These are phyloP conservation scores for Solanum bulbocastanum DNA, from an alignment of 257 asterid genomes.

Conservation along the genomic window DNA sequence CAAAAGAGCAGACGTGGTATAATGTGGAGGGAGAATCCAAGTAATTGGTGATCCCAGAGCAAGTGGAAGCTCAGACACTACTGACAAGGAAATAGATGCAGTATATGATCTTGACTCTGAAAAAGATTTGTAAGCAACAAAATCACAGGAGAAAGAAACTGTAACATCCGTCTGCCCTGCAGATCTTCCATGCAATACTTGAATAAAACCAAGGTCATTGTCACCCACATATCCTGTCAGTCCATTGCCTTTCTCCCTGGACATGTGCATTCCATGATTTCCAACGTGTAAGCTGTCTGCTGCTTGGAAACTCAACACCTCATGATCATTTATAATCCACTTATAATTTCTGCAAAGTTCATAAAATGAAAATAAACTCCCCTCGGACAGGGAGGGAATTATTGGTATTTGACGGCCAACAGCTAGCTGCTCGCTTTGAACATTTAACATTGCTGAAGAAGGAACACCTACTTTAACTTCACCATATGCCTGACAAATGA, in stretches of 20 bases:
- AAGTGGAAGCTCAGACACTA: constrained; percentile 75
- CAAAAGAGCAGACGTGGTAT: constrained; percentile 61
- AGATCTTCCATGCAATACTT: constrained; percentile 57
- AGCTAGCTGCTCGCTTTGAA: constrained; percentile 69
- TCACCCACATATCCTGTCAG: constrained; percentile 24
- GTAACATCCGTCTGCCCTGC: constrained; percentile 59
- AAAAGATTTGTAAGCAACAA: constrained; percentile 23
- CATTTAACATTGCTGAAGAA: constrained; percentile 52
- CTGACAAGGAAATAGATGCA: constrained; percentile 54
- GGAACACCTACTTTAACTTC: constrained; percentile 73
- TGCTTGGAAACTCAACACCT: constrained; percentile 40
- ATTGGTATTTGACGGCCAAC: constrained; percentile 52
- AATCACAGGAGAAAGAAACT: constrained; percentile 71
- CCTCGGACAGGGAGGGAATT: constrained; percentile 65
- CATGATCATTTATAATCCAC: constrained; percentile 61
- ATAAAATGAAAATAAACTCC: constrained; percentile 71
- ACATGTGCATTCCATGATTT: constrained; percentile 3
- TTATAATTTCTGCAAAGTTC: constrained; percentile 59
- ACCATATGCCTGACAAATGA: constrained; percentile 64
- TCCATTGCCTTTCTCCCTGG: constrained; percentile 13
- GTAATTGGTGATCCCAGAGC: constrained; percentile 67
- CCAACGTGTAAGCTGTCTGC: constrained; percentile 7
- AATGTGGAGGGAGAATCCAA: constrained; percentile 84
- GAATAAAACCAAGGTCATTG: constrained; percentile 43
- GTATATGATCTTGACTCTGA: constrained; percentile 42